Percentiles rank a stretch among this genome's conserved stretches.
phyloP scores from a whole-genome alignment of 1,139 yeast species.

The Yamadazyma songkhlaensis region DNA sequence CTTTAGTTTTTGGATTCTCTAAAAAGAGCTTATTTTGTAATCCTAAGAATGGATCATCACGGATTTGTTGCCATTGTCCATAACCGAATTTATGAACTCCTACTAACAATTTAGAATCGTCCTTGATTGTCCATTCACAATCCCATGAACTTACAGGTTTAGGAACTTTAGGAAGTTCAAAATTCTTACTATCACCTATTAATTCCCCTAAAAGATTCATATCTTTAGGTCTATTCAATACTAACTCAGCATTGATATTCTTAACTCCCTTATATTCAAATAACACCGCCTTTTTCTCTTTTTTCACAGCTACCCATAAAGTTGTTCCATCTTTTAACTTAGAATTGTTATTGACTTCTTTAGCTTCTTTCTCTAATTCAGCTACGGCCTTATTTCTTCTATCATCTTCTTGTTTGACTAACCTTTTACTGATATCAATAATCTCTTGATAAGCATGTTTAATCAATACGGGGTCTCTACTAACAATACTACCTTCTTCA shows the following conservation, averaged over 20 bases:
- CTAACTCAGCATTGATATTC: constrained; percentile 86
- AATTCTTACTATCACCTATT: constrained; percentile 51
- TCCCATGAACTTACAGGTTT: constrained; percentile 91
- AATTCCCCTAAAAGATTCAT: constrained; percentile 60
- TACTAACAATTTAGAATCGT: constrained; percentile 81
- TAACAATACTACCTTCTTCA: constrained; percentile 85
- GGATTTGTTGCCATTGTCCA: constrained; percentile 90
- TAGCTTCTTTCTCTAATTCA: constrained; percentile 60
- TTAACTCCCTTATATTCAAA: constrained; percentile 90
- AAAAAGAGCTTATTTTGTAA: constrained; percentile 80
- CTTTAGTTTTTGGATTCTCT: constrained; percentile 25
- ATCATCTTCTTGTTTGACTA: constrained; percentile 65
- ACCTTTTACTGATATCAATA: constrained; percentile 56
- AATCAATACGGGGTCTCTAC: constrained; percentile 80
- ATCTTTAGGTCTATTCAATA: constrained; percentile 79
- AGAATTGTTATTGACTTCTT: constrained; percentile 48
- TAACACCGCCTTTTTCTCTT: constrained; percentile 80
- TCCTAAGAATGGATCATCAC: constrained; percentile 93
- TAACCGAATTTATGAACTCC: constrained; percentile 94
- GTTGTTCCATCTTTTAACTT: constrained; percentile 38
- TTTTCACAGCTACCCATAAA: constrained; percentile 59
- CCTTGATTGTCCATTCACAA: constrained; percentile 78
- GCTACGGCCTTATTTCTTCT: constrained; percentile 55
- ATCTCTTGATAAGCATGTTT: constrained; percentile 75
- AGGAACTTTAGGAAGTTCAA: constrained; percentile 58